A percentile compares a stretch with the other conserved stretches of the same genome.
Conservation (phyloP, 2,329 filamentous ascomycete species). For the Beauveria rudraprayagi region DNA sequence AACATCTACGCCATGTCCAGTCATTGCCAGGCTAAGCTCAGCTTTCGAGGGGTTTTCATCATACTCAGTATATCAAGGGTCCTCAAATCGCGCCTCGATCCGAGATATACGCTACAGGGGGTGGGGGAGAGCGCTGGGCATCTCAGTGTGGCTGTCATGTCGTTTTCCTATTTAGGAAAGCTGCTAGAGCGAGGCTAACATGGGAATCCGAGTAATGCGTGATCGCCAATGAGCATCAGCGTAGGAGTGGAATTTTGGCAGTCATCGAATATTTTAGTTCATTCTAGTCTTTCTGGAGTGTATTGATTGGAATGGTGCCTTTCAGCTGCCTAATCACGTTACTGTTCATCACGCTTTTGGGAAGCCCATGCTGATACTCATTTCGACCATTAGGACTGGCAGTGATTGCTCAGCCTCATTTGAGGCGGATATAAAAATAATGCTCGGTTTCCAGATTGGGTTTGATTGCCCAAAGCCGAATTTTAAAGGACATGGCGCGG, state of each 20-base stretch:
- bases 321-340: background rate
- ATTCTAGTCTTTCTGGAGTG: background rate
- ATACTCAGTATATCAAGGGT: background rate
- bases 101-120: background rate
- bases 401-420: background rate
- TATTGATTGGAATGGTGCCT: background rate
- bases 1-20: background rate
- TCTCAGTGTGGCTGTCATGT: background rate
- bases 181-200: background rate
- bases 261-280: background rate
- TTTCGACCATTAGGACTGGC: background rate
- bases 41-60: background rate
- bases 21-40: background rate
- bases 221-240: background rate
- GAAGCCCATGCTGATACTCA: too few species aligned
- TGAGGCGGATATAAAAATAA: background rate
- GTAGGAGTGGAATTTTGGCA: background rate
- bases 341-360: background rate
- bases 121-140: background rate
- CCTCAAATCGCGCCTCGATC: background rate
- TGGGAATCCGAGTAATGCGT: background rate
- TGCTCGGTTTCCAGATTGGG: background rate
- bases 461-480: background rate
- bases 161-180: constrained; percentile 8
- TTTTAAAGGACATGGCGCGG: background rate